Evolutionary conservation across 2,329 filamentous ascomycete species (phyloP), one percentile per base, ranked within the genome.

Genomic region (Pseudopithomyces chartarum): DNA sequence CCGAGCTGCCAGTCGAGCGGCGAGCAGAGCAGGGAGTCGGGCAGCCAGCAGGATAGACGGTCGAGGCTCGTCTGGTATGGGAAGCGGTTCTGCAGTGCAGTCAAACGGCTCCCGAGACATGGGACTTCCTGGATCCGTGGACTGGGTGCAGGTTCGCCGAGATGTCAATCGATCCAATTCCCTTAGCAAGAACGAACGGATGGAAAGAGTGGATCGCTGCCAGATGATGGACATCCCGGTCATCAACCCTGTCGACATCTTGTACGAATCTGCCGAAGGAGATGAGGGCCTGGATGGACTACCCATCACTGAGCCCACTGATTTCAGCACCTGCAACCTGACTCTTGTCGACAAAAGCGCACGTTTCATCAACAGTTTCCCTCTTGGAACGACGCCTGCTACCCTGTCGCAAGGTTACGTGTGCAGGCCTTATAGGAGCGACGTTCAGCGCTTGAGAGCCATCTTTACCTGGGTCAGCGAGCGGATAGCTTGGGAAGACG

Each of bases 391-490:
- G 0, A 97, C 90, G 15, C 87, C 94, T 0, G 85, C 89, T 23
- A 90, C 89, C 29, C 81, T 99, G 15, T 92, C 95, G 0, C 95
- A 95, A 56, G 91, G 89, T 1, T 97, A 97, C 71, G 87, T 99
- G 11, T 99, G 96, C 71, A 87, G 95, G 26, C 96, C 95, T 0
- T 97, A 97, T 74, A 85, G 93, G 57, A 97, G 91, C 75, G 94
- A 98, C 67, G 91, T 97, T 0, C 95, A 99, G 74, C 86, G 93
- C 34, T 79, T 99, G 23, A 86, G 96, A 22, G 94, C 95, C 15
- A 98, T 99, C 60, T 99, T 98, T 70, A 97, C 91, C 1, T 99
- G 94, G 94, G 91, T 96, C 5, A 86, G 91, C n/a, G 95, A 99
- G 73, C 92, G 94, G 66, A 88, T 99, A 55, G 86, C 85, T 32